phyloP scores from a whole-genome alignment of 257 asterid genomes.

The Solanum appendiculatum region DNA sequence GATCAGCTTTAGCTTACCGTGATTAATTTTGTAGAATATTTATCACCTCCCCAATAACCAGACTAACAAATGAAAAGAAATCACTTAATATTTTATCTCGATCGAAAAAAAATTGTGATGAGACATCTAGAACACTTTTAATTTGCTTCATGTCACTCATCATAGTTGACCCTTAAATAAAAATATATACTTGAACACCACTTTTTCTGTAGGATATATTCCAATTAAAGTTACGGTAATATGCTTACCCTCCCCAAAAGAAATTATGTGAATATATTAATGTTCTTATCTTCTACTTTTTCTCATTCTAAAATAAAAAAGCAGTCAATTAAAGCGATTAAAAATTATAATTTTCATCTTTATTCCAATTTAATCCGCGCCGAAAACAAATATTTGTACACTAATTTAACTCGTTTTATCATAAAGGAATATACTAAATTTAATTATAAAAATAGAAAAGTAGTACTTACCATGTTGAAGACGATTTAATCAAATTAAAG shows the following conservation, averaged over 20 bases:
- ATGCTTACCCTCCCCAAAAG: background rate
- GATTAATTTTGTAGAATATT: too few species aligned
- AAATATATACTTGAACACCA: background rate
- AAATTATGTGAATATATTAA: background rate
- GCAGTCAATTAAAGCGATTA: background rate
- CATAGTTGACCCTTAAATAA: background rate
- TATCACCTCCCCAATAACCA: too few species aligned
- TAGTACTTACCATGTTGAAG: background rate
- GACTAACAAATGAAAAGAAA: background rate
- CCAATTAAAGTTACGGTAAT: background rate
- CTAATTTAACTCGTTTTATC: background rate
- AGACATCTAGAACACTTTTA: background rate
- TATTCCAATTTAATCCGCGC: background rate
- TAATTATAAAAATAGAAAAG: background rate
- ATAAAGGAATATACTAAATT: background rate
- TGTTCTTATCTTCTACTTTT: background rate
- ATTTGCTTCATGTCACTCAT: background rate
- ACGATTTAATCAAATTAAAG: background rate
- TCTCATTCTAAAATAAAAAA: background rate
- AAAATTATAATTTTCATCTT: background rate
- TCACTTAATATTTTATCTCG: background rate
- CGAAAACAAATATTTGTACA: background rate
- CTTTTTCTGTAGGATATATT: background rate
- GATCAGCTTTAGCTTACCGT: accelerated
- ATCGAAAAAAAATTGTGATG: background rate